Base-by-base conservation (phyloP, 352 stramenopile species). In the Phytophthora meadii region DNA sequence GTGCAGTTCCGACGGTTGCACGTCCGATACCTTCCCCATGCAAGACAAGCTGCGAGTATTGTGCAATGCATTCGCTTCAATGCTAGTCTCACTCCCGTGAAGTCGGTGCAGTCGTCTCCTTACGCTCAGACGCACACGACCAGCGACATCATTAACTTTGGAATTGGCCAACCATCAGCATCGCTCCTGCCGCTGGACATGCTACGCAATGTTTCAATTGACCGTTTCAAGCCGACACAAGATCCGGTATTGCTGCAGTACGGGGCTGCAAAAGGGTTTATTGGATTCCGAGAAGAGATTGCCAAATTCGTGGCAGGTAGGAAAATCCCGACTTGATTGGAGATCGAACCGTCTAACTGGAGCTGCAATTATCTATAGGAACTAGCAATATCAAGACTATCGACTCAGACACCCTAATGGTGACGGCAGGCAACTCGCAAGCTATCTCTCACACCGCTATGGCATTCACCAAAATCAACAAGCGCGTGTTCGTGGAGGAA, bases 341-440 rank as follows among this genome's bases (percentile, higher is more conserved):
- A 22, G 22, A 22, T 22, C 22, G 22, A 22, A 22, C 22, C 22
- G 22, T 22, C 15, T 49, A 40, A 65, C 32, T 17, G 14, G 12
- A 10, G 10, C 40, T 37, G 30, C 36, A 41, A 11, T 57, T 12
- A 27, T 36, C 15, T 39, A 57, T 34, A 71, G 63, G 42, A 42
- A n/a, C 40, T 42, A 41, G 30, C 28, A 17, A 5, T 49, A 22
- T 28, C 7, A 50, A 49, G 0, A 37, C 44, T 12, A 54, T 94
- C 5, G 74, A 88, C 30, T 45, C 73, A 2, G 76, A 93, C 5
- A 59, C 54, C 25, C 61, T 96, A 3, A 93, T 98, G 69, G 81
- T 97, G 24, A 98, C 93, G 1, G 83, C 88, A 24, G 95, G 95
- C 30, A 95, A 97, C 59, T 97, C 89, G 3, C 91, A 98, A 68